These are phyloP conservation scores for Opeltia flavorubescens DNA, from an alignment of 495 filamentous ascomycete genomes.

Conservation along the genomic window DNA sequence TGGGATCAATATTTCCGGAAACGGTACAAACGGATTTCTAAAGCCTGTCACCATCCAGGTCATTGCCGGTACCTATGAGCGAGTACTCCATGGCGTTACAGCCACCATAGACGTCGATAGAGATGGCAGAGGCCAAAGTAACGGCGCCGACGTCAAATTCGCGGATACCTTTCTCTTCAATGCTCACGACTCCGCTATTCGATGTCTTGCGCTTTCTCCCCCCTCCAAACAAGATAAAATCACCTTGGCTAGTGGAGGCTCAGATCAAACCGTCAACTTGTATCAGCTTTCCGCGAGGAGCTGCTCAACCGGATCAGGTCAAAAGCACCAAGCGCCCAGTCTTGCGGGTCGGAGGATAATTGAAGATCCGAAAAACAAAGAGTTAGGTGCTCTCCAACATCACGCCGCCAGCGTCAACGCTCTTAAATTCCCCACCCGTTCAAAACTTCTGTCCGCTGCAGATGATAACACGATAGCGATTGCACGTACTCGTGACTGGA, in stretches of 20 bases:
- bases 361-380: slow-evolving; percentile 74
- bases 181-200: slow-evolving; percentile 79
- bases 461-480: slow-evolving; percentile 86
- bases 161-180: slow-evolving; percentile 92
- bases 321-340: slow-evolving; percentile 38
- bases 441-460: slow-evolving; percentile 69
- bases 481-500: slow-evolving; percentile 78
- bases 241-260: slow-evolving; percentile 75
- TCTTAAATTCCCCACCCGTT: slow-evolving; percentile 69
- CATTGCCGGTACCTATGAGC: slow-evolving; percentile 87
- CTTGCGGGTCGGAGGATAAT: slow-evolving; percentile 53
- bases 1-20: slow-evolving; percentile 19
- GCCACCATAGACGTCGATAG: slow-evolving; percentile 39
- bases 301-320: slow-evolving; percentile 33
- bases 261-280: slow-evolving; percentile 88
- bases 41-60: slow-evolving; percentile 55
- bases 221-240: slow-evolving; percentile 58
- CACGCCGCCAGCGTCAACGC: slow-evolving; percentile 68
- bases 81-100: slow-evolving; percentile 81
- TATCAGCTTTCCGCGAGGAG: slow-evolving; percentile 73
- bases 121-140: slow-evolving; percentile 13
- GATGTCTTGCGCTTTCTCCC: slow-evolving; percentile 78
- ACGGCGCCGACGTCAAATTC: slow-evolving; percentile 43
- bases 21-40: slow-evolving; percentile 15
- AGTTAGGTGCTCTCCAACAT: slow-evolving; percentile 75